Evolutionary conservation across 306 rosid species (phyloP).

Genomic region (Medicago ruthenica): DNA sequence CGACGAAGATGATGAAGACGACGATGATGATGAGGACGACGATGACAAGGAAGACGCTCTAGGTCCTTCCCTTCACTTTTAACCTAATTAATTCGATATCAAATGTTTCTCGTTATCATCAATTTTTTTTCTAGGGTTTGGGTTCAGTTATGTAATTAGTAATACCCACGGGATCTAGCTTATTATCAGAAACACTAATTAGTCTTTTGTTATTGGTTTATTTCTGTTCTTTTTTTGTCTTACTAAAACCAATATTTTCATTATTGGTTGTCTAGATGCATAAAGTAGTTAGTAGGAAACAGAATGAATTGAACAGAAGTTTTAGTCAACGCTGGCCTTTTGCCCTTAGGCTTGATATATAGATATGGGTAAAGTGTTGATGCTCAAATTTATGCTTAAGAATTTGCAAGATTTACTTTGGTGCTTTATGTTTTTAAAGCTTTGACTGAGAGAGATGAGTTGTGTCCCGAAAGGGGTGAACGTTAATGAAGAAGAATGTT

Average conservation of each 20-base stretch:
- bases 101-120: background rate
- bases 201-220: background rate
- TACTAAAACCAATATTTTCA: background rate
- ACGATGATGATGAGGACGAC: conserved; percentile 65
- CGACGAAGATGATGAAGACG: conserved; percentile 58
- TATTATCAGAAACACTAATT: background rate
- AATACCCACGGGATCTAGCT: background rate
- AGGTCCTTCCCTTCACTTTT: conserved; percentile 45
- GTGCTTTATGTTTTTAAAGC: background rate
- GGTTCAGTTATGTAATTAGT: conserved; percentile 3
- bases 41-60: conserved; percentile 67
- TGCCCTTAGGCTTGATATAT: background rate
- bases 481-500: background rate
- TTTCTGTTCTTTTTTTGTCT: background rate
- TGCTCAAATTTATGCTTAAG: background rate
- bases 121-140: background rate
- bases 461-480: background rate
- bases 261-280: background rate
- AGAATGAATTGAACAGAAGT: background rate
- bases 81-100: background rate
- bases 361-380: background rate
- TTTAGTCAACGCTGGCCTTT: no score
- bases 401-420: background rate
- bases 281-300: background rate
- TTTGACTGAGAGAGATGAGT: background rate